These are phyloP conservation scores for Ilex paraguariensis DNA, from an alignment of 305 asterid species.

Conservation along the genomic window DNA sequence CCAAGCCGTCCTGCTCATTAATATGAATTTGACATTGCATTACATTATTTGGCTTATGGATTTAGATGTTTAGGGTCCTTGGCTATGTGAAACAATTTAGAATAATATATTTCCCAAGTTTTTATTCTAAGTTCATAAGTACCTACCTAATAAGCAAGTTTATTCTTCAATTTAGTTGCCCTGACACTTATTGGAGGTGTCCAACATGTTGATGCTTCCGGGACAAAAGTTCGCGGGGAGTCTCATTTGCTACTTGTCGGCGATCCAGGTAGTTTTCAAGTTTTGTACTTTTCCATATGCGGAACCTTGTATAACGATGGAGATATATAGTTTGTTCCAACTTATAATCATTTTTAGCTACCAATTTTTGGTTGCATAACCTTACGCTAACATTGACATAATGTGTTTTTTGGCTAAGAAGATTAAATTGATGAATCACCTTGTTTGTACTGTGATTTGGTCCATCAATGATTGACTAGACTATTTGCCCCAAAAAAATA, in stretches of 20 bases:
- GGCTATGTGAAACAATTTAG: not conserved
- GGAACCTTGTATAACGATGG: not conserved
- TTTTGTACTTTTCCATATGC: not conserved
- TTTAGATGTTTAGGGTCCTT: not conserved
- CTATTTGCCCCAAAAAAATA: too few relatives aligned
- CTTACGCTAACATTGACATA: not conserved
- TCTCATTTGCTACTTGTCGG: constrained; percentile 98
- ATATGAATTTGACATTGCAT: not conserved
- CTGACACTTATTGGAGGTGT: constrained; percentile 93
- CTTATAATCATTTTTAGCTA: not conserved
- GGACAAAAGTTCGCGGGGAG: constrained; percentile 94
- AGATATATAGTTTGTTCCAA: not conserved
- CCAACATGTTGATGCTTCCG: constrained; percentile 91
- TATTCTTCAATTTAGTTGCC: constrained; percentile 54
- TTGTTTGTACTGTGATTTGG: too few relatives aligned
- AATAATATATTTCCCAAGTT: not conserved
- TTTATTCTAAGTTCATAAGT: not conserved
- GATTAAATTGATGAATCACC: too few relatives aligned
- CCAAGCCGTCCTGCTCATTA: constrained; percentile 6
- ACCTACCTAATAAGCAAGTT: constrained; percentile 6
- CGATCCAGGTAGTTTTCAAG: constrained; percentile 76
- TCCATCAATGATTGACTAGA: too few relatives aligned
- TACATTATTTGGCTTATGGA: not conserved
- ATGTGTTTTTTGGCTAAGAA: too few relatives aligned
- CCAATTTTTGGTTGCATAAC: not conserved